These are phyloP conservation scores for Alternaria incomplexa DNA, from an alignment of 2,329 filamentous ascomycete genomes.

Conservation along the genomic window DNA sequence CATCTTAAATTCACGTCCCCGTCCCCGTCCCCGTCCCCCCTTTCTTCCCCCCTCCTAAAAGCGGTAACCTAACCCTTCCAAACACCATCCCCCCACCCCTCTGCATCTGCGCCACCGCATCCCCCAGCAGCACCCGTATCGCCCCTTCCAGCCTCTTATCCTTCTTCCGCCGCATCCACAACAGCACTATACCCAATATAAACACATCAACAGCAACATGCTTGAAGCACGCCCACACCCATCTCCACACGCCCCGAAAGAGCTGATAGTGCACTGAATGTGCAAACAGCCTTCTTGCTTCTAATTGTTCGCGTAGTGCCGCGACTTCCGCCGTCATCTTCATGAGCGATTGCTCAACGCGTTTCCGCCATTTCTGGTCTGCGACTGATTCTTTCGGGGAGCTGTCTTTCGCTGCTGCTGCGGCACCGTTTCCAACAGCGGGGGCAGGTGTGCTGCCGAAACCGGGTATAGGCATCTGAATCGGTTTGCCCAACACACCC, in stretches of 20 bases:
- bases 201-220: conserved; percentile 76
- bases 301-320: conserved; percentile 88
- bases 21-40: neutral
- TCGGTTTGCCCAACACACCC: conserved; percentile 24
- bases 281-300: conserved; percentile 74
- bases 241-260: conserved; percentile 58
- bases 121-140: conserved; percentile 68
- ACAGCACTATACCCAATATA: conserved; percentile 67
- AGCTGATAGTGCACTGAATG: conserved; percentile 66
- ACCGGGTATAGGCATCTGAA: conserved; percentile 28
- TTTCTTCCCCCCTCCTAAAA: conserved; percentile 25
- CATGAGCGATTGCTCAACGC: conserved; percentile 84
- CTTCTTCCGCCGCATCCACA: conserved; percentile 75
- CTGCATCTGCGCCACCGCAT: conserved; percentile 49
- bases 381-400: conserved; percentile 19
- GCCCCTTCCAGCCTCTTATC: conserved; percentile 76
- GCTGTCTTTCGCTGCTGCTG: neutral
- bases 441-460: conserved; percentile 13
- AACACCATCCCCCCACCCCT: conserved; percentile 39
- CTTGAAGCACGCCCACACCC: conserved; percentile 74
- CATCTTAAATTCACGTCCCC: neutral
- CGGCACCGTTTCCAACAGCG: neutral
- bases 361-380: conserved; percentile 74
- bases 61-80: conserved; percentile 31
- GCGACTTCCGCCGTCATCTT: conserved; percentile 92